A percentile compares a stretch with the other conserved stretches of the same genome.
phyloP scores from a whole-genome alignment of 805 yeast species.

The Candida argentea region DNA sequence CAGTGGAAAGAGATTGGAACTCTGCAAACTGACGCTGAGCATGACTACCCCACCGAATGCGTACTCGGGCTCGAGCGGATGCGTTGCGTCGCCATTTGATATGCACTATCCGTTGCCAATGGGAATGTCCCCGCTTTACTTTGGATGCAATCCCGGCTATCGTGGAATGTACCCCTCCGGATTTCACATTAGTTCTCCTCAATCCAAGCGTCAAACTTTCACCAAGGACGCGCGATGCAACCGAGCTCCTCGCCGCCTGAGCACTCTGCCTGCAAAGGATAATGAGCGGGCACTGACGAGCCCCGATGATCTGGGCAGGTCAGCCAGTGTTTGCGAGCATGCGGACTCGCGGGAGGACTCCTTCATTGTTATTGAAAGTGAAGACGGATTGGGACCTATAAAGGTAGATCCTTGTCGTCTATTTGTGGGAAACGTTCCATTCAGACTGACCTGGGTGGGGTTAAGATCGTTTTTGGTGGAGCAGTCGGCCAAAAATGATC shows the following conservation, averaged over 20 bases:
- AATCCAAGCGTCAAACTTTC: no score
- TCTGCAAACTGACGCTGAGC: no score
- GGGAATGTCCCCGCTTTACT: background rate
- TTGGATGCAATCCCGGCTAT: no score
- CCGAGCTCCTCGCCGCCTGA: no score
- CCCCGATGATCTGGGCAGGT: background rate
- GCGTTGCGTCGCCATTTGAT: conserved; percentile 1
- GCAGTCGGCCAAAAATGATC: conserved; percentile 16
- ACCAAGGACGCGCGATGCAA: conserved; percentile 1
- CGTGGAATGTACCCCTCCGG: no score
- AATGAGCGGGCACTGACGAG: background rate
- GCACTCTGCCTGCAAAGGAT: no score
- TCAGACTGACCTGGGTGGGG: conserved; percentile 27
- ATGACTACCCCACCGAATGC: background rate
- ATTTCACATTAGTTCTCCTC: no score
- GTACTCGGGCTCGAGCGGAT: background rate
- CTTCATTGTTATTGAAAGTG: conserved; percentile 10
- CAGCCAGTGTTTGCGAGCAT: background rate
- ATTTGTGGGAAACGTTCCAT: conserved; percentile 51
- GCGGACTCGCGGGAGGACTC: conserved; percentile 4
- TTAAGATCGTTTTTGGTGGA: conserved; percentile 19
- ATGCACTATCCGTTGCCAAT: background rate
- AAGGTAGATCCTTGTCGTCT: conserved; percentile 34
- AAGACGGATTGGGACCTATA: conserved; percentile 7
- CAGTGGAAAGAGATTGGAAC: no score